Evolutionary conservation across 306 rosid species (phyloP), one percentile per base, ranked within the genome.

Genomic region (Coriaria nepalensis): DNA sequence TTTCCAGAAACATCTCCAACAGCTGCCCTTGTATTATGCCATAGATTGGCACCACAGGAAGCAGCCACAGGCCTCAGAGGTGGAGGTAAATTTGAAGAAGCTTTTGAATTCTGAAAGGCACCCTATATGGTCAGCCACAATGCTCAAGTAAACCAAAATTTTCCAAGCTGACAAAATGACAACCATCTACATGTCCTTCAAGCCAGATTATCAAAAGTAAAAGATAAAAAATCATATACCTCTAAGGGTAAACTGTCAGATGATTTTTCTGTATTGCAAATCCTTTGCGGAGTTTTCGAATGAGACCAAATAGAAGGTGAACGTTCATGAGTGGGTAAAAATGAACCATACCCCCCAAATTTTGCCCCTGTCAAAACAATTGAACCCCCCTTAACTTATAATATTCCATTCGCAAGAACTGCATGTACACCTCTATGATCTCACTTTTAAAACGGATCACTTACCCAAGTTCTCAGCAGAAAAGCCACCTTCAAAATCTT

Each of bases 291-390:
- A 55, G 74, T 67, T 66, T 54, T 71, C 51, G 75, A 71, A 59
- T 64, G 62, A 52, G 80, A 53, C 49, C 8, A 37, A 45, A 55
- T 2, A 49, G 64, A 51, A 12, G 69, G 61, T 57, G 72, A 55
- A 41, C 79, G 68, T 51, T 73, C 79, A 56, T 65, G 37, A 10
- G 76, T 53, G 36, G 83, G 83, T 51, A 87, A 77, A 72, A 87
- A 87, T 20, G 94, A 67, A 63, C 96, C 94, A 72, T 87, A 87
- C 52, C 59, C 74, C 48, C 81, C 85, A 78, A 38, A 76, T 60
- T 52, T 78, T 38, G 93, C 58, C 75, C 94, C 94, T 83, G 77
- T 52, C 50, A 70, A 53, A 53, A 67, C 42, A 62, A 68, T 60
- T 42, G 37, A 64, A 32, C 45, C 63, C 52, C 29, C 46, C 63